These are phyloP conservation scores for Arthrobotrys musiformis DNA, from an alignment of 2,329 filamentous ascomycete genomes.

Conservation along the genomic window DNA sequence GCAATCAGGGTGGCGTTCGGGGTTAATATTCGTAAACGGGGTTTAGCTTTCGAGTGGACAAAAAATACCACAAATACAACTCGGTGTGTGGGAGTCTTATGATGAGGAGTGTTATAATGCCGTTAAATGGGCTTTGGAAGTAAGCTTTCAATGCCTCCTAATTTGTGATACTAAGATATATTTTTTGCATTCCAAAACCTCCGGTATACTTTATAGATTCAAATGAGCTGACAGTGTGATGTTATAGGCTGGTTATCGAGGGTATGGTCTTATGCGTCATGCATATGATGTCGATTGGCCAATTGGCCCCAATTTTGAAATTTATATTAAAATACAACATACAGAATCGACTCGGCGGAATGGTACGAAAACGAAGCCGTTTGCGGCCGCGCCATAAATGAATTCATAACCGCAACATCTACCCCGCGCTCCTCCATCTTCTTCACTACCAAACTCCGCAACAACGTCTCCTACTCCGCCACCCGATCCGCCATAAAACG, in stretches of 20 bases:
- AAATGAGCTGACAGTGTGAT: background rate
- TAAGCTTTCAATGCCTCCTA: too few species aligned
- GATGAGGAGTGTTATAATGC: conserved; percentile 70
- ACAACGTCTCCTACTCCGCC: conserved; percentile 74
- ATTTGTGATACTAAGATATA: too few species aligned
- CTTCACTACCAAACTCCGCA: conserved; percentile 81
- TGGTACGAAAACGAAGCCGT: conserved; percentile 79
- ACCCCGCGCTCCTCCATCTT: conserved; percentile 77
- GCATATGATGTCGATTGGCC: background rate
- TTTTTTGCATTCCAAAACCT: too few species aligned
- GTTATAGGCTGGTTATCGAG: conserved; percentile 56
- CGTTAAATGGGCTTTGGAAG: conserved; percentile 70
- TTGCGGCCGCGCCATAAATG: conserved; percentile 73
- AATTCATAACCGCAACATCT: conserved; percentile 67
- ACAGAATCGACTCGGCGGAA: conserved; percentile 70
- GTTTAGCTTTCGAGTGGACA: conserved; percentile 72
- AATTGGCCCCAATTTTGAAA: background rate
- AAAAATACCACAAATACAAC: conserved; percentile 76
- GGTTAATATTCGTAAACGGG: background rate
- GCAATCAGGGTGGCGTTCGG: background rate
- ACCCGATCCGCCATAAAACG: conserved; percentile 74
- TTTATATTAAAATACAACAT: background rate
- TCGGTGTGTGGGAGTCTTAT: conserved; percentile 78
- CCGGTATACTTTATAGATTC: conserved; percentile 63
- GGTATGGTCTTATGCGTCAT: conserved; percentile 4